Percentiles rank a stretch among this genome's conserved stretches.
These are phyloP conservation scores for Trichoderma endophyticum DNA, from an alignment of 2,329 filamentous ascomycete species.

Conservation along the genomic window DNA sequence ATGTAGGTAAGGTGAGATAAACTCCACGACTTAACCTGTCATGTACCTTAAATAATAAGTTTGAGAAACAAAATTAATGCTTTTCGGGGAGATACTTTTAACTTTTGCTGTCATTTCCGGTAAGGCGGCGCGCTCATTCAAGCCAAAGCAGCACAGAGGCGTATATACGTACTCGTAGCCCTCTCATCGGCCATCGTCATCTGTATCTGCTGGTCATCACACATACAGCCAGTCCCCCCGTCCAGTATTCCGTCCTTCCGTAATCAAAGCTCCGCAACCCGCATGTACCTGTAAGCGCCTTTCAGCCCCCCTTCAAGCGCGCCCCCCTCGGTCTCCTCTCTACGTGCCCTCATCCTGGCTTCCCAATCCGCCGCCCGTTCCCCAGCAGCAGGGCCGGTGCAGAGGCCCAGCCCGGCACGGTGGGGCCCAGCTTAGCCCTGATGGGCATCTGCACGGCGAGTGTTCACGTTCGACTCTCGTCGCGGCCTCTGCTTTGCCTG, in stretches of 20 bases:
- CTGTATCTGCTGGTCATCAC: not conserved
- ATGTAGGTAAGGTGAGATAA: not conserved
- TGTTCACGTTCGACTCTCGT: not conserved
- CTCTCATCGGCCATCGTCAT: not conserved
- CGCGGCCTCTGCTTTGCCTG: not conserved
- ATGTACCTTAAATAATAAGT: not conserved
- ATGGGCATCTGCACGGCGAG: not conserved
- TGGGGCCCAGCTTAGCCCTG: slow-evolving; percentile 1
- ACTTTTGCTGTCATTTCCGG: not conserved
- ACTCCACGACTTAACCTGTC: not conserved
- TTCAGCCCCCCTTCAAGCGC: not conserved
- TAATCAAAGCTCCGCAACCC: not conserved
- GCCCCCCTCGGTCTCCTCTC: not conserved
- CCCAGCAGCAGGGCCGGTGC: slow-evolving; percentile 6
- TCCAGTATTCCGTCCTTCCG: not conserved
- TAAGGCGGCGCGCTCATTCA: not conserved
- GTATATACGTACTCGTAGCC: not conserved
- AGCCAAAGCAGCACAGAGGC: not conserved
- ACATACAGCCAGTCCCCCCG: too few species aligned
- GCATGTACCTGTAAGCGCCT: slow-evolving; percentile 6
- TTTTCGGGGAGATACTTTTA: not conserved
- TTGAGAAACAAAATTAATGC: not conserved
- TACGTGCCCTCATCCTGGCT: not conserved
- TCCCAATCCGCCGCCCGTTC: slow-evolving; percentile 8
- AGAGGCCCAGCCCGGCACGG: slow-evolving; percentile 14